These are phyloP conservation scores for Stachybotrys elegans DNA, from an alignment of 2,329 filamentous ascomycete genomes.

Conservation along the genomic window DNA sequence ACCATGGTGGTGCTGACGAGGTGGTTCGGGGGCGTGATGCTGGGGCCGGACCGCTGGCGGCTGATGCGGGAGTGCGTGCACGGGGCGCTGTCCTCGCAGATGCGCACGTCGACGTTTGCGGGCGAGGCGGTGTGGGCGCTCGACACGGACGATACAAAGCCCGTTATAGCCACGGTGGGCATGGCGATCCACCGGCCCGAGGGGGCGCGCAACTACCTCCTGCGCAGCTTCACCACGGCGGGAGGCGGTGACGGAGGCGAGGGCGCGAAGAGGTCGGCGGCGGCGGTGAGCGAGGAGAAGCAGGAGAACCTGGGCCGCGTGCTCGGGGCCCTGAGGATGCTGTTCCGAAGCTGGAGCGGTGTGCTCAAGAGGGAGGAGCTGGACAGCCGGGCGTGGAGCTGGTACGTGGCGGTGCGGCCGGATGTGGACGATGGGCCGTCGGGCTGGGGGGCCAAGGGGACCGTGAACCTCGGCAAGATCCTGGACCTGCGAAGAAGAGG, in stretches of 20 bases:
- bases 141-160: conserved; percentile 46
- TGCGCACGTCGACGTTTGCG: conserved; percentile 27
- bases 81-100: conserved; percentile 47
- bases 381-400: conserved; percentile 71
- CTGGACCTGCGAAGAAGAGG: conserved; percentile 45
- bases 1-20: conserved; percentile 54
- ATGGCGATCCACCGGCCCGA: conserved; percentile 74
- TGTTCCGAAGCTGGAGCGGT: conserved; percentile 71
- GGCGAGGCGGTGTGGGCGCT: conserved; percentile 58
- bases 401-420: conserved; percentile 74
- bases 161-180: conserved; percentile 34
- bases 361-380: conserved; percentile 60
- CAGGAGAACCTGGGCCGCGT: conserved; percentile 65
- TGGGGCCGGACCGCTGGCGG: conserved; percentile 58
- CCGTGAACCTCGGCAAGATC: conserved; percentile 61
- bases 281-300: conserved; percentile 53
- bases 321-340: conserved; percentile 63
- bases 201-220: conserved; percentile 54
- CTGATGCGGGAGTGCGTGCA: conserved; percentile 55
- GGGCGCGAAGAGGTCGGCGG: conserved; percentile 43
- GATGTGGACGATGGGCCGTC: conserved; percentile 68
- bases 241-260: conserved; percentile 13
- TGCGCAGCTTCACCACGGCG: conserved; percentile 53
- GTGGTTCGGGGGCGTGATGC: conserved; percentile 58
- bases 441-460: conserved; percentile 81